Evolutionary conservation across 2,329 filamentous ascomycete genomes (phyloP), one percentile per base, ranked within the genome.

Genomic region (Cryphonectria naterciae): DNA sequence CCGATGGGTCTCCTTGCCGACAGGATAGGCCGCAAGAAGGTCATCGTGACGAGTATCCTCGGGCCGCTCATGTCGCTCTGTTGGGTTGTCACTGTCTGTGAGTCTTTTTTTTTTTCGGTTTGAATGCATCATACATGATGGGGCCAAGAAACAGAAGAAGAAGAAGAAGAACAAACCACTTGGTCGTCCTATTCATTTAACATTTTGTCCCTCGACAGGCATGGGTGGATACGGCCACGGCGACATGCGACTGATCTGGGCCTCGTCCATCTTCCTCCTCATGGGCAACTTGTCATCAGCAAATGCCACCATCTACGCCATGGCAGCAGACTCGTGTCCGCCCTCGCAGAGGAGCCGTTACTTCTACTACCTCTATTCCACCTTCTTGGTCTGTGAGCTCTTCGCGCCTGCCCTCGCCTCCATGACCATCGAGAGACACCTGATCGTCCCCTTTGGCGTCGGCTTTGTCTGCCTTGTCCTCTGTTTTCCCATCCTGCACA

Each of bases 361-460:
- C n/a, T 73, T 73, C 63, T 73, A 73, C 65, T 73, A 73, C 63
- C 69, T 73, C 8, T 73, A 73, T 49, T 73, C 71, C 10, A 73
- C 71, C 5, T 73, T 73, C 46, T 63, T 71, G 37, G 71, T 73
- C 66, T 70, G 71, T 37, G 68, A 73, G 71, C 66, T 73, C 11
- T 67, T 73, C 13, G 71, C 69, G 15, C 71, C 71, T 3, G 71
- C 69, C 32, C 56, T 73, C 25, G 71, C 69, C 32, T 70, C 69
- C 6, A 37, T 67, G 5, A 71, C 71, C 32, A 69, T 73, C 62
- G 71, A 73, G 56, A 66, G 17, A 17, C 67, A 69, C 19, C 32
- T 73, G 2, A 43, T 71, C 4, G 65, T 73, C 13, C 71, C 71
- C 5, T 73, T 73, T 19, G 71, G 56, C 60, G 67, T 73, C 19